Evolutionary conservation across 352 stramenopile genomes (phyloP), one percentile per base, ranked within the genome.

Genomic region (Phytophthora fragariaefolia): DNA sequence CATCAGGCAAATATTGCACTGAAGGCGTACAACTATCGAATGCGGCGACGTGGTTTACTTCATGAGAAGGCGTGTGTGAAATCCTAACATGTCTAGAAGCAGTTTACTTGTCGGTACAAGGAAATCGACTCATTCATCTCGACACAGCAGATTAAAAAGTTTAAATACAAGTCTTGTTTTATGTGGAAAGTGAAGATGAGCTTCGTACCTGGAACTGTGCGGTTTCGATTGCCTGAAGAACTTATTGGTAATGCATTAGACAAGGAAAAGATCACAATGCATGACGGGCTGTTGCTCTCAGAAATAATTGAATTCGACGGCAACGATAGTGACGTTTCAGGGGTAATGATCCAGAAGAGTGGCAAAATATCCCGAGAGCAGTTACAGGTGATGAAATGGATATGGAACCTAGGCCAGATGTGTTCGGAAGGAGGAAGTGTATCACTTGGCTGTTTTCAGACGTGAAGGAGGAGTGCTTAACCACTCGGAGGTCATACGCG

Each of bases 351-450:
- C 17, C 42, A 63, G 3, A 47, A 24, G 15, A 24, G 34, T 7
- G 51, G 51, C 7, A 17, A 18, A 15, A 48, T 58, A 12, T 36
- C 18, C 6, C n/a, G 43, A 28, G 18, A 27, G 3, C 45, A 63
- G 36, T n/a, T 63, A 18, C 30, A 48, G n/a, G 27, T 45, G 15
- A 63, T 63, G 45, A 55, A 63, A 22, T 63, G 45, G 45, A 0
- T 55, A n/a, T 49, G 23, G 43, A 56, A 43, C 7, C 12, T 56
- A 22, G 30, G 30, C 13, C 10, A 36, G 30, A 36, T 36, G 9
- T 36, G 30, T 36, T 36, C 30, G 30, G 30, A 15, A 36, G 30
- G 30, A 36, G 30, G 10, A 15, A 36, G 30, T 36, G 30, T 12
- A 36, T 8, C 6, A 15, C 30, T 36, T 15, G 30, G 30, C 30